phyloP scores from a whole-genome alignment of 2,329 filamentous ascomycete species.

The Talaromyces sp. region DNA sequence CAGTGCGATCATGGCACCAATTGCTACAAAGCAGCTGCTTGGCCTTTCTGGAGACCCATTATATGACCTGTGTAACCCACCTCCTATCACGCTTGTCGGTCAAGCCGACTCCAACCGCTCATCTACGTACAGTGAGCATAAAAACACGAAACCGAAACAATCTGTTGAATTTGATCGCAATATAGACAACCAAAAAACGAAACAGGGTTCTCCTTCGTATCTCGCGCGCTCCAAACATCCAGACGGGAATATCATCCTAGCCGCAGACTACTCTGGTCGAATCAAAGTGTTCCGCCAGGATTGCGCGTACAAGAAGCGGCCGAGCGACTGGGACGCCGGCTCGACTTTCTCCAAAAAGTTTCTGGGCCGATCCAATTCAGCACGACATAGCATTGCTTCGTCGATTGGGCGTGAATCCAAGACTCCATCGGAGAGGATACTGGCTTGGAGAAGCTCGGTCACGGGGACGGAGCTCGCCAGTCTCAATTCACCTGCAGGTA shows the following conservation, averaged over 20 bases:
- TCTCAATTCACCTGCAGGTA: slow-evolving; percentile 26
- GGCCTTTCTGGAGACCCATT: slow-evolving; percentile 81
- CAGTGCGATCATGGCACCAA: slow-evolving; percentile 78
- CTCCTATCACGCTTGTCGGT: slow-evolving; percentile 75
- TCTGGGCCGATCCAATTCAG: slow-evolving; percentile 50
- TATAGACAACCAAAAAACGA: neutral
- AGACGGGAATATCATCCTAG: slow-evolving; percentile 85
- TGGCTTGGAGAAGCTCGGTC: slow-evolving; percentile 77
- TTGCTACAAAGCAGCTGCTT: slow-evolving; percentile 69
- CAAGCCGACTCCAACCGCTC: slow-evolving; percentile 53
- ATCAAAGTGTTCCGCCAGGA: slow-evolving; percentile 97
- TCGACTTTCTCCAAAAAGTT: slow-evolving; percentile 71
- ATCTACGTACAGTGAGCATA: slow-evolving; percentile 31
- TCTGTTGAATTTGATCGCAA: slow-evolving; percentile 11
- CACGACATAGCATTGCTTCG: slow-evolving; percentile 47
- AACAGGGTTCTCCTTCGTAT: slow-evolving; percentile 69
- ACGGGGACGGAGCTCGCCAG: slow-evolving; percentile 47
- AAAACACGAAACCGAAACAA: slow-evolving; percentile 23
- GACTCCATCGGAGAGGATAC: slow-evolving; percentile 67
- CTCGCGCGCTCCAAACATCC: slow-evolving; percentile 68
- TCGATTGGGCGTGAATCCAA: slow-evolving; percentile 41
- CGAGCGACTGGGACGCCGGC: slow-evolving; percentile 71
- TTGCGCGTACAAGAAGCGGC: slow-evolving; percentile 75
- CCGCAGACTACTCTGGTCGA: slow-evolving; percentile 77
- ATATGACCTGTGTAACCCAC: slow-evolving; percentile 95